Percentiles rank a stretch among this genome's conserved stretches.
These are phyloP conservation scores for Tetracladium maxilliforme DNA, from an alignment of 2,329 filamentous ascomycete genomes.

Conservation along the genomic window DNA sequence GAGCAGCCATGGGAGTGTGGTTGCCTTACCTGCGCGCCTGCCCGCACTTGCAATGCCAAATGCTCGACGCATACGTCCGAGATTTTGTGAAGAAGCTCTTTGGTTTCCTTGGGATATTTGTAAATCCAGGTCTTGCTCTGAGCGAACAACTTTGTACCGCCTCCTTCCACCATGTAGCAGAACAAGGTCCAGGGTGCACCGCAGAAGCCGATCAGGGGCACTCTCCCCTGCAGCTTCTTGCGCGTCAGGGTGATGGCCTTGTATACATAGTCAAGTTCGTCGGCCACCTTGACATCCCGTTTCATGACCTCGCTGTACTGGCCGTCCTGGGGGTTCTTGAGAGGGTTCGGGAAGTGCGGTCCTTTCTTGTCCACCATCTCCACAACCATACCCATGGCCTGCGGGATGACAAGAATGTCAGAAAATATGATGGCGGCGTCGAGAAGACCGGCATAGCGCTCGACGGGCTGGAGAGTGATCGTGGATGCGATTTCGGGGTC, in stretches of 20 bases:
- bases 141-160: slow-evolving; percentile 87
- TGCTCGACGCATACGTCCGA: slow-evolving; percentile 91
- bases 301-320: slow-evolving; percentile 71
- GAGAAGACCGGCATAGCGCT: slow-evolving; percentile 78
- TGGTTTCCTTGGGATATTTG: slow-evolving; percentile 67
- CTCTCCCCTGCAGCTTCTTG: slow-evolving; percentile 72
- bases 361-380: slow-evolving; percentile 98
- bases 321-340: slow-evolving; percentile 63
- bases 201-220: slow-evolving; percentile 92
- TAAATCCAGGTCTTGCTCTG: slow-evolving; percentile 96
- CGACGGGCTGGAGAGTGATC: slow-evolving; percentile 85
- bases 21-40: slow-evolving; percentile 66
- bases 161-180: slow-evolving; percentile 98
- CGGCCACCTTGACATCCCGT: slow-evolving; percentile 68
- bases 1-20: neutral
- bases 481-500: slow-evolving; percentile 85
- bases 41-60: slow-evolving; percentile 78
- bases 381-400: slow-evolving; percentile 96
- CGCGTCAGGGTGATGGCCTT: slow-evolving; percentile 85
- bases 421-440: slow-evolving; percentile 98
- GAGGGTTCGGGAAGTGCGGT: slow-evolving; percentile 79
- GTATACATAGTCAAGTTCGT: slow-evolving; percentile 87
- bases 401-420: slow-evolving; percentile 93
- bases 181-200: slow-evolving; percentile 93
- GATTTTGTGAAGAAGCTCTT: slow-evolving; percentile 78